Base-by-base conservation (phyloP, 768 basidiomycete genomes). In the Lactarius akahatsu region DNA sequence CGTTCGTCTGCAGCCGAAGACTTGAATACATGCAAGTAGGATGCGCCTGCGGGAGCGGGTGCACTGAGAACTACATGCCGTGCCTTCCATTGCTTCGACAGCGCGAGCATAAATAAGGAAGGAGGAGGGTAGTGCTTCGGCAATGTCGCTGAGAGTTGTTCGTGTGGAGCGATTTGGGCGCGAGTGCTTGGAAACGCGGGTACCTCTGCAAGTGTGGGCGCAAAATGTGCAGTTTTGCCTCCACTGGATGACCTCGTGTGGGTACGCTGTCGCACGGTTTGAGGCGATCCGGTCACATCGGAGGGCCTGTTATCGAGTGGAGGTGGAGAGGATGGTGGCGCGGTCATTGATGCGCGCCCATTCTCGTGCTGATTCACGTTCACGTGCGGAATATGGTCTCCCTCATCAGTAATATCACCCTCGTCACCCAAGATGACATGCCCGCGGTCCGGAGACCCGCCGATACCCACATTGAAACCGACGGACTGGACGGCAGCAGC, bases 401-500 rank as follows among this genome's bases (percentile, higher is more conserved):
- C 58, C 47, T 63, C 70, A 13, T 73, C 73, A 43, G 71, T 74
- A 9, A 73, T 74, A 1, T 78, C 77, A 7, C 78, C 79, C 34
- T 80, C 78, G 52, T 79, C 78, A 56, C 80, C 80, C 34, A 79
- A 77, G 20, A 74, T 67, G 61, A 73, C 76, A 38, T 77, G 76
- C 6, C 78, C 74, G 50, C 74, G 72, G 45, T 65, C 63, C 57
- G 61, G 66, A 45, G 65, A 74, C 30, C 82, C 80, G n/a, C 82
- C 72, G 54, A 85, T 78, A 40, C 81, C 81, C 11, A 84, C 82
- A 63, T 80, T 82, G 38, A 92, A 78, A 7, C 91, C 91, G 57
- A 93, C 86, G 15, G 88, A 84, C 71, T 90, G 86, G 0, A 91
- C 91, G 20, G 91, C 91, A 45, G 83, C 86, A 62, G 89, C 87